Conservation (phyloP, 2,329 filamentous ascomycete genomes). For the Aurifilum marmelostoma region DNA sequence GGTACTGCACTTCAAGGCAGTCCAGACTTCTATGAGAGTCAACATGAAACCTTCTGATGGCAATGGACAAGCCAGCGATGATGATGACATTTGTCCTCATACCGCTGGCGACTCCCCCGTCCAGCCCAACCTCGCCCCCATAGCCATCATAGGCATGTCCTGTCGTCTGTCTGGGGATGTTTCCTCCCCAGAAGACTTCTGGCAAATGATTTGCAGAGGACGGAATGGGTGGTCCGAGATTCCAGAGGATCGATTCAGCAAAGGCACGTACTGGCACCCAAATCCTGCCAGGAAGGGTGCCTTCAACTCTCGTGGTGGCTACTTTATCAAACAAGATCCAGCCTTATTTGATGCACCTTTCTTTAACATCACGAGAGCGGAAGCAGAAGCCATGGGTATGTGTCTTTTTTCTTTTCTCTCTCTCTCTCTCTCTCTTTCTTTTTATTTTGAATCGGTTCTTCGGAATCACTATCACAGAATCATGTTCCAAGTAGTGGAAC, state of each 20-base stretch:
- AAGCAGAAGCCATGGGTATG: constrained; percentile 42
- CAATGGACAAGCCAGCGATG: background rate
- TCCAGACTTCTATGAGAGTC: background rate
- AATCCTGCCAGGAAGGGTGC: constrained; percentile 39
- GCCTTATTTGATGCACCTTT: constrained; percentile 40
- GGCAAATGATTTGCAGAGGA: constrained; percentile 36
- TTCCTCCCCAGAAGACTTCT: constrained; percentile 38
- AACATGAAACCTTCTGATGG: background rate
- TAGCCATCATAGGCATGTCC: constrained; percentile 23
- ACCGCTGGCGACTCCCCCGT: constrained; percentile 36
- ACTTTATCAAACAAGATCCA: constrained; percentile 39
- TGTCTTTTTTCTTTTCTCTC: no score
- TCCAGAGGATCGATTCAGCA: constrained; percentile 39
- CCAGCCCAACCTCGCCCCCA: background rate
- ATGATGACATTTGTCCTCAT: background rate
- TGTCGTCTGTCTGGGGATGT: constrained; percentile 31
- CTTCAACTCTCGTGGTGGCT: constrained; percentile 39
- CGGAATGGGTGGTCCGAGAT: constrained; percentile 38
- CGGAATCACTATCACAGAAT: no score
- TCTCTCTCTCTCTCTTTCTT: no score
- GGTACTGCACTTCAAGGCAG: background rate
- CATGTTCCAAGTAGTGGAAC: no score
- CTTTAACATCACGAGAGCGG: constrained; percentile 42
- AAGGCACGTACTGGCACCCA: constrained; percentile 40
- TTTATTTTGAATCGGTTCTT: no score